Evolutionary conservation across 495 filamentous ascomycete genomes (phyloP), one percentile per base, ranked within the genome.

Genomic region (Bacidia rubella): DNA sequence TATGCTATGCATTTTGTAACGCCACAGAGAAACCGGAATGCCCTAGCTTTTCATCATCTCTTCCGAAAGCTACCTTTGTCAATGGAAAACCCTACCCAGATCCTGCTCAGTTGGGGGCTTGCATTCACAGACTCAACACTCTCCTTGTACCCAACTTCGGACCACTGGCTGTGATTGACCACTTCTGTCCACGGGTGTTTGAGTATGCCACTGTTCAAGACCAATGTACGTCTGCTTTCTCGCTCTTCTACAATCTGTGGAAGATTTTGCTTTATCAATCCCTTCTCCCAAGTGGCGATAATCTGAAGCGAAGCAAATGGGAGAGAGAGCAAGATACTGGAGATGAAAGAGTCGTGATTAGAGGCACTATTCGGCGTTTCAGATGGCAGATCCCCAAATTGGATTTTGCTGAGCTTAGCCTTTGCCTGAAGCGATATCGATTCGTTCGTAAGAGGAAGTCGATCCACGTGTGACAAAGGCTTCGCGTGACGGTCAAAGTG

Each of bases 321-420:
- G 1, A 85, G 63, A 46, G 83, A 82, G 32, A 85, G 63, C 9
- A 86, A 57, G 45, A 83, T 68, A 41, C 73, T 79, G 0, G 82
- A 85, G 3, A 86, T 63, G 2, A 71, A 59, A 1, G 59, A 66
- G 54, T 60, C 60, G 26, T 58, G 62, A 57, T 59, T 62, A n/a
- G 58, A 57, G 17, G 55, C 56, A 26, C 53, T 57, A n/a, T 50
- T 61, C 45, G 63, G 57, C 40, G 71, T 68, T 10, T 74, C 65
- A 0, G 70, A 60, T 11, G 76, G 68, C 7, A 76, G 63, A 53
- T 86, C 81, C 10, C 82, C 82, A 56, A 86, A 86, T 54, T 75
- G 74, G 59, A 86, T 84, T 45, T 65, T 65, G 49, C 76, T 77
- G 4, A 84, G 62, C 0, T 75, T 71, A 1, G 74, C 70, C 51